Evolutionary conservation across 495 filamentous ascomycete genomes (phyloP), one percentile per base, ranked within the genome.

Genomic region (Neurospora sp.): DNA sequence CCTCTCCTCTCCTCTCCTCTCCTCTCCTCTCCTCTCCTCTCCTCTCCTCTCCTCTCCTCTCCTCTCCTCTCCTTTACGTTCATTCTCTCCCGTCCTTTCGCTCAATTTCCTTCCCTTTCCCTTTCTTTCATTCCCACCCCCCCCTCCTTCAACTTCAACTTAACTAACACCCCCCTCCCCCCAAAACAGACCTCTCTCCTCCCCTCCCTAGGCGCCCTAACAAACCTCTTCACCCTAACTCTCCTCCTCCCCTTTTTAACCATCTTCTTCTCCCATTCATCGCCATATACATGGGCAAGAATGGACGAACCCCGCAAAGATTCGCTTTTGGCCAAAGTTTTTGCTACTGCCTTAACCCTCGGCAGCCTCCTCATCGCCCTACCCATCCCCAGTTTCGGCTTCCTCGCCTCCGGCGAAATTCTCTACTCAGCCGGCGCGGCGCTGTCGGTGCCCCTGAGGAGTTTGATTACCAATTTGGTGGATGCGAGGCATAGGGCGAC

Each of bases 391-490:
- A 62, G 70, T 16, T 46, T 84, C 4, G 85, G 84, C 0, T 20
- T 77, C 4, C 66, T 75, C 4, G 74, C 79, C 11, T 31, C 69
- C 0, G 80, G 80, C 0, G 23, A 79, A 31, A 4, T 74, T 0
- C 10, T 83, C 1, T 75, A 39, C 5, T 73, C 74, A 0, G 46
- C 80, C 0, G 81, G 81, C 4, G 70, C 44, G 0, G 77, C 78
- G 0, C 76, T 77, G 8, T 18, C 23, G 0, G 44, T 78, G 0
- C 44, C 80, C 0, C 39, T 66, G 0, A 82, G 89, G 0, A 86
- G 86, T 3, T 77, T 90, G 37, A 80, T 89, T 27, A 87, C 87
- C 2, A 84, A 83, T 0, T 77, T 90, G 6, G 86, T 91, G 10
- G 79, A 85, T 23, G 79, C 81, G 4, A 81, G 88, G 35, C 85